Conservation (phyloP, 371 early-diverging fungal species). For the Batkoa obscura region DNA sequence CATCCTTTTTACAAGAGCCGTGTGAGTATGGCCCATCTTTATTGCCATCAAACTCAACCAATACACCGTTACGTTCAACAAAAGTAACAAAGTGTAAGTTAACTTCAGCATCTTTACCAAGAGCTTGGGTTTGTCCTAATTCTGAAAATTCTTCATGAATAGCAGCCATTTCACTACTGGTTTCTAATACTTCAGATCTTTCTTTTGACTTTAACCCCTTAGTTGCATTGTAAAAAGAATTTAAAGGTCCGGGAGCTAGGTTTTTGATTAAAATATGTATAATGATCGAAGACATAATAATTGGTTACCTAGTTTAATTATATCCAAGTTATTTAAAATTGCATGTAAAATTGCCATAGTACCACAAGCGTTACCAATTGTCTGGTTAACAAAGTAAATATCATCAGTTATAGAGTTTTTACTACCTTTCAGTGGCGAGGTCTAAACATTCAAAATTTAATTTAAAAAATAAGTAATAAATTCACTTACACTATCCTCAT, state of each 20-base stretch:
- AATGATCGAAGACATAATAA: neutral
- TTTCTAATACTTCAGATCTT: conserved; percentile 46
- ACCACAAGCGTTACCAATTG: conserved; percentile 84
- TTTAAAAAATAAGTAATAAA: neutral
- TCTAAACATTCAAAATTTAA: no score
- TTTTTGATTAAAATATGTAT: neutral
- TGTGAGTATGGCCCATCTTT: conserved; percentile 32
- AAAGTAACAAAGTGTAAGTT: conserved; percentile 73
- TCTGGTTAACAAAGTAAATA: conserved; percentile 63
- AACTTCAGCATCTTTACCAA: conserved; percentile 41
- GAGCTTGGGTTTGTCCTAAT: conserved; percentile 65
- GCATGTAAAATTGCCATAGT: conserved; percentile 66
- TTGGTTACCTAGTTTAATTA: conserved; percentile 6
- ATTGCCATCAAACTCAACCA: conserved; percentile 81
- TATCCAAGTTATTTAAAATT: conserved; percentile 27
- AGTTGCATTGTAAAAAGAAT: conserved; percentile 35
- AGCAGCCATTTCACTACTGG: conserved; percentile 25
- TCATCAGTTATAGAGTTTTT: conserved; percentile 19
- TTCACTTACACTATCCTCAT: conserved; percentile 12
- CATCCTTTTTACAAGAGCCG: no score
- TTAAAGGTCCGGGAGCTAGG: conserved; percentile 32
- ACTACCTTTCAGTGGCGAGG: no score
- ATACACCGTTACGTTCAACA: conserved; percentile 39
- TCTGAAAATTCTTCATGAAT: conserved; percentile 36
- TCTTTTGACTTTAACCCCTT: conserved; percentile 37